Evolutionary conservation across 2,329 filamentous ascomycete species (phyloP), one percentile per base, ranked within the genome.

Genomic region (Colletotrichum magnum): DNA sequence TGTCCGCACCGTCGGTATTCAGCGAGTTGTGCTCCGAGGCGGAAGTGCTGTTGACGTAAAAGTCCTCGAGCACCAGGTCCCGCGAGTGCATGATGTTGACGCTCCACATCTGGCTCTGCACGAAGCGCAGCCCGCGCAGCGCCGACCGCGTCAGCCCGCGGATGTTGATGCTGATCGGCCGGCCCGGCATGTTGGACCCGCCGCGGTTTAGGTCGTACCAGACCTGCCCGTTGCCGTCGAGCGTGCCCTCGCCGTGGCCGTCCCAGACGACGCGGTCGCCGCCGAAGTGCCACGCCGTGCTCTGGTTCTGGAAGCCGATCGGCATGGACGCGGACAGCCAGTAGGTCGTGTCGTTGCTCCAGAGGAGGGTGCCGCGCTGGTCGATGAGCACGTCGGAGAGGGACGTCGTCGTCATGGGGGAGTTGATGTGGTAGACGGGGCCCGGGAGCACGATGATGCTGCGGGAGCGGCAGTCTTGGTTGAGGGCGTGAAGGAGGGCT

Each of bases 61-160:
- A 87, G 68, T 86, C 81, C 58, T 85, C 79, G 6, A 89, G 78
- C 0, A 85, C 76, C 2, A 86, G 76, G 57, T 85, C 77, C 6
- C 82, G 69, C 3, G 84, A 85, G 74, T 85, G 77, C 10, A 85
- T 85, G 36, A 88, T 81, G 1, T 85, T 84, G 81, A 89, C 85
- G 0, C 85, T 86, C 83, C 88, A 90, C 88, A 90, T 90, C 77
- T 90, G 88, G 69, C 83, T 87, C 69, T 87, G 83, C 7, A 90
- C 77, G 70, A 88, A 89, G 2, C 79, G 79, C 16, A 89, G 68
- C 3, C 85, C 82, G 45, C 79, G 77, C 13, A 89, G 78, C 4
- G 84, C 74, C 0, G 84, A 84, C 73, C 89, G 84, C 5, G 77
- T 84, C 4, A 86, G 79, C 3, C 80, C 77, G 18, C 78, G 71